phyloP scores from a whole-genome alignment of 768 basidiomycete genomes.

The Suillus discolor region DNA sequence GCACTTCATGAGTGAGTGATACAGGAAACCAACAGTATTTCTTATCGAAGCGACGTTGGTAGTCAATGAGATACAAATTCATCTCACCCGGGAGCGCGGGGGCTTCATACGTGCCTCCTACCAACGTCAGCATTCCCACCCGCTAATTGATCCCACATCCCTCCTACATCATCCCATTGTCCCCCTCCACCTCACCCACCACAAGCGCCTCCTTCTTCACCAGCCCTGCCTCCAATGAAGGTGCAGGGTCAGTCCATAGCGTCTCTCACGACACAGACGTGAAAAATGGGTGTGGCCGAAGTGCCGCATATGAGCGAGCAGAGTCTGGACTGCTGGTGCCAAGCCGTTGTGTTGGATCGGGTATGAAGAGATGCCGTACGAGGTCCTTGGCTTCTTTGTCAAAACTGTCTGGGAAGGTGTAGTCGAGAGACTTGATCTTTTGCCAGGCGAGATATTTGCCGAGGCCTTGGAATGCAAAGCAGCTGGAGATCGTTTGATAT shows the following conservation, averaged over 20 bases:
- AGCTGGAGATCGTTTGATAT: constrained; percentile 90
- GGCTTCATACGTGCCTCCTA: constrained; percentile 56
- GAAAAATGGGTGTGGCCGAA: constrained; percentile 68
- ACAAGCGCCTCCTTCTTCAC: constrained; percentile 46
- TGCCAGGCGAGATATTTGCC: constrained; percentile 96
- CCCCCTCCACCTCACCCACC: constrained; percentile 31
- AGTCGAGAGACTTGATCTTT: constrained; percentile 88
- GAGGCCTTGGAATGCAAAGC: constrained; percentile 87
- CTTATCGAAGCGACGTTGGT: constrained; percentile 49
- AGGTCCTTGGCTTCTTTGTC: constrained; percentile 82
- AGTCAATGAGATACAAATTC: constrained; percentile 65
- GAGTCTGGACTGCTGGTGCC: constrained; percentile 52
- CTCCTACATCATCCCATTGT: constrained; percentile 56
- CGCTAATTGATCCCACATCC: constrained; percentile 54
- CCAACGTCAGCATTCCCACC: constrained; percentile 20
- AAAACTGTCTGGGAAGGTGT: constrained; percentile 84
- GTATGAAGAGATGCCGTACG: constrained; percentile 75
- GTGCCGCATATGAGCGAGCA: constrained; percentile 42
- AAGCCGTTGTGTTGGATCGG: constrained; percentile 59
- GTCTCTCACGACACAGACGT: constrained; percentile 56
- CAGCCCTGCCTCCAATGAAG: constrained; percentile 59
- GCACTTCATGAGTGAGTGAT: constrained; percentile 13
- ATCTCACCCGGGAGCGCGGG: constrained; percentile 83
- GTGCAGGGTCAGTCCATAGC: constrained; percentile 67
- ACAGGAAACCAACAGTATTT: constrained; percentile 12